Evolutionary conservation across 306 rosid species (phyloP).

Genomic region (barrel medic (Medicago truncatula)): MtrunA17r5.0-ANR NC_053045.1:29919501-29920000

Average conservation of each 20-base stretch:
- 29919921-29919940: slow-evolving; percentile 36
- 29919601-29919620: slow-evolving; percentile 35
- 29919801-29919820: slow-evolving; percentile 55
- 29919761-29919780: slow-evolving; percentile 95
- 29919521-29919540: slow-evolving; percentile 86
- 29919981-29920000: slow-evolving; percentile 27
- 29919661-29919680: slow-evolving; percentile 35
- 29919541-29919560: slow-evolving; percentile 82
- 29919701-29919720: slow-evolving; percentile 89
- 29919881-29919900: slow-evolving; percentile 26
- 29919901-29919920: slow-evolving; percentile 29
- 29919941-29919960: slow-evolving; percentile 27
- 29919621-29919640: background rate
- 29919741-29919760: slow-evolving; percentile 93
- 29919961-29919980: slow-evolving; percentile 27
- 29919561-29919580: slow-evolving; percentile 79
- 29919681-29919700: slow-evolving; percentile 80
- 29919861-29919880: slow-evolving; percentile 23
- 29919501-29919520: slow-evolving; percentile 78
- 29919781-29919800: slow-evolving; percentile 90
- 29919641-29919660: slow-evolving; percentile 42
- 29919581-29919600: slow-evolving; percentile 68
- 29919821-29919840: slow-evolving; percentile 63
- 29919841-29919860: slow-evolving; percentile 36
- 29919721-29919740: slow-evolving; percentile 99